These are phyloP conservation scores for Ambrosiella cleistominuta DNA, from an alignment of 2,329 filamentous ascomycete genomes.

Conservation along the genomic window DNA sequence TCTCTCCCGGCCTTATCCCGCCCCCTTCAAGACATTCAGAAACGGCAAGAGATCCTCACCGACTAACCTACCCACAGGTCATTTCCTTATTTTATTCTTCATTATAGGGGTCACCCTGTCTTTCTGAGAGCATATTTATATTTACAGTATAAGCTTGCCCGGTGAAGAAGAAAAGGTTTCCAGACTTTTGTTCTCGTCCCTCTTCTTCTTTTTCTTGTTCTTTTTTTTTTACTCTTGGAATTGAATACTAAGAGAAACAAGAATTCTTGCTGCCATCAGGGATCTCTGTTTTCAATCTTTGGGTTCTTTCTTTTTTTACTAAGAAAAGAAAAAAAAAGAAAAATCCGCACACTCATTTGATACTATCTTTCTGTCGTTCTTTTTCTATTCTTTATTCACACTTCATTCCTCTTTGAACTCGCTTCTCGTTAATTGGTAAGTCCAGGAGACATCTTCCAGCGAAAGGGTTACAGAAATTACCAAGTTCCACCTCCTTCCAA, in stretches of 20 bases:
- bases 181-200: not conserved
- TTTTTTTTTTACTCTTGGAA: not conserved
- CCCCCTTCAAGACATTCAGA: not conserved
- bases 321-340: not conserved
- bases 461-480: not conserved
- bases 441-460: not conserved
- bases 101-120: not conserved
- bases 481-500: no score
- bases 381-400: not conserved
- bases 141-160: no score
- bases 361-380: not conserved
- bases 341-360: conserved; percentile 3
- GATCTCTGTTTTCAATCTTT: not conserved
- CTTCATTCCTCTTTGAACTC: not conserved
- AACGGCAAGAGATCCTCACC: not conserved
- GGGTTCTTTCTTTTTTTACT: not conserved
- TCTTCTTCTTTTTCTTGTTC: not conserved
- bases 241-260: not conserved
- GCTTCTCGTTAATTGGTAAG: not conserved
- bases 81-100: not conserved
- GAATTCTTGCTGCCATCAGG: not conserved
- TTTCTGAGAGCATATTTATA: no score
- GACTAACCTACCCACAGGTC: not conserved
- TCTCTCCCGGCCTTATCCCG: not conserved
- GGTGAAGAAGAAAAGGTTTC: not conserved